Conservation (phyloP, 768 basidiomycete species). For the Suillus occidentalis region DNA sequence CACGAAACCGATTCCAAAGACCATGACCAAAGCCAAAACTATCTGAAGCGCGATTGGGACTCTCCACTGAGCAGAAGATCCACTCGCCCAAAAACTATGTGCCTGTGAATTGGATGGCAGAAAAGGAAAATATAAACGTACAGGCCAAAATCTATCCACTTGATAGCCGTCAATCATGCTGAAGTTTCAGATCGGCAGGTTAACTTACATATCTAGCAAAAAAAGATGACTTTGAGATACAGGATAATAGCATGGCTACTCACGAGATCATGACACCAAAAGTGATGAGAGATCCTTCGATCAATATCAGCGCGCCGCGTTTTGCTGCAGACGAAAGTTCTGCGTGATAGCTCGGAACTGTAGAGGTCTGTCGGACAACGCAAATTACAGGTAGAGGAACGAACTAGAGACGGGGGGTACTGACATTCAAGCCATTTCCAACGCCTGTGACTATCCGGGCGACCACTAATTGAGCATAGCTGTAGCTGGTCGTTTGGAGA, state of each 20-base stretch:
- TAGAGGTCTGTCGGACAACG: constrained; percentile 48
- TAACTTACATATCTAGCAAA: constrained; percentile 17
- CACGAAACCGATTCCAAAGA: constrained; percentile 48
- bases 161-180: neutral
- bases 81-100: constrained; percentile 48
- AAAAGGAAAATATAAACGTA: constrained; percentile 26
- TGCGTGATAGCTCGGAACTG: constrained; percentile 63
- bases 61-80: constrained; percentile 59
- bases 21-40: constrained; percentile 53
- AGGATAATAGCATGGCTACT: constrained; percentile 24
- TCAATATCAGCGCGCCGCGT: constrained; percentile 63
- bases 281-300: constrained; percentile 63
- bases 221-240: neutral
- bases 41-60: constrained; percentile 64
- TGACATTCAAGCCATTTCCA: constrained; percentile 64
- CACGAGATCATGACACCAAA: constrained; percentile 65
- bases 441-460: constrained; percentile 61
- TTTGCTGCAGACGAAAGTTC: constrained; percentile 63
- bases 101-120: neutral
- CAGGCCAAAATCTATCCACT: constrained; percentile 70
- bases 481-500: constrained; percentile 55
- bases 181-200: neutral
- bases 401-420: constrained; percentile 13
- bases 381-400: neutral
- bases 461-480: constrained; percentile 61